Evolutionary conservation across 371 early-diverging fungal genomes (phyloP), one percentile per base, ranked within the genome.

Genomic region (Lichtheimia hyalospora): DNA sequence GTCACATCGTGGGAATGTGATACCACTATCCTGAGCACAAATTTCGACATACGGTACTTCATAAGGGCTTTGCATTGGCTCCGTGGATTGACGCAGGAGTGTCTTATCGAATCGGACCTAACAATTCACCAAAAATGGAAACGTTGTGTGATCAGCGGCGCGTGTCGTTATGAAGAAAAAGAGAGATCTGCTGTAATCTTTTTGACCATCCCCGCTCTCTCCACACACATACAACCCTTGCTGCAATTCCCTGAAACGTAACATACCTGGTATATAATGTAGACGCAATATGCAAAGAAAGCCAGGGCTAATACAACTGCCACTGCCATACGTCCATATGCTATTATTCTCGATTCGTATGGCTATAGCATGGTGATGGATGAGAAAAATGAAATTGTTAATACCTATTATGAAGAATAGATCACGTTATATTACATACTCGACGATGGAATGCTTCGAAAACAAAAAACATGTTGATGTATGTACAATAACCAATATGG

Each of bases 41-140:
- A 77, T 49, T 54, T 77, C 78, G 13, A 77, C 53, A 44, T 72
- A 68, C 3, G 78, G 75, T 20, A 70, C 56, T 5, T 62, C 62
- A 28, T 58, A 70, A 3, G 44, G 12, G 1, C 39, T 24, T 3
- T 40, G 18, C n/a, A 77, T 66, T 16, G 60, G 52, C 44, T 74
- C 70, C 6, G 65, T 63, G 3, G 73, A 69, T n/a, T 66, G 49
- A 50, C 64, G 66, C n/a, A 74, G 68, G 18, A 77, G 53, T 18
- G 74, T 73, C 15, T 42, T 55, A 48, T 77, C 78, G 20, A 46
- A 43, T 44, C 59, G 53, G 10, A 77, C 64, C 77, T 77, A 34
- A 8, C 6, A 8, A 34, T 10, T 34, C 34, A 34, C 34, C 34
- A 34, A 10, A 34, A 34, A 10, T 34, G 34, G 34, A 34, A 34